Evolutionary conservation across 306 rosid genomes (phyloP).

Genomic region (Hippophae tibetana): DNA sequence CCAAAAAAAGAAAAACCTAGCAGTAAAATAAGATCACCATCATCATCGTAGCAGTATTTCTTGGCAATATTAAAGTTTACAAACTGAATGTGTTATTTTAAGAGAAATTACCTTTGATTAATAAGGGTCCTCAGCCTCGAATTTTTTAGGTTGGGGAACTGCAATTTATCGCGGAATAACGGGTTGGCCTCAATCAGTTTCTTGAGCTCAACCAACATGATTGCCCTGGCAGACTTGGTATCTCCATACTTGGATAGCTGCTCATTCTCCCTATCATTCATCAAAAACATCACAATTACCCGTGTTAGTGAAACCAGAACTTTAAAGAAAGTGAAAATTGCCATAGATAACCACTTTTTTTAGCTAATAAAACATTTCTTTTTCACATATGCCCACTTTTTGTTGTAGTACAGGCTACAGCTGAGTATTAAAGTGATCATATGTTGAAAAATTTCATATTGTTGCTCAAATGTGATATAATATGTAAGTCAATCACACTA

Average conservation of each 20-base stretch:
- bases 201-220: slow-evolving; percentile 96
- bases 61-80: slow-evolving; percentile 4
- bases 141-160: slow-evolving; percentile 92
- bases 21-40: not conserved
- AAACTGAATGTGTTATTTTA: not conserved
- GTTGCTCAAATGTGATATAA: not conserved
- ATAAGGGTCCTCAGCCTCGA: slow-evolving; percentile 91
- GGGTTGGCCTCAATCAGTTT: slow-evolving; percentile 98
- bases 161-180: slow-evolving; percentile 89
- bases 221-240: slow-evolving; percentile 91
- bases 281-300: slow-evolving; percentile 4
- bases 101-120: slow-evolving; percentile 67
- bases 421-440: no score
- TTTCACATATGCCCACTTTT: no score
- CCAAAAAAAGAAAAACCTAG: not conserved
- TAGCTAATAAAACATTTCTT: no score
- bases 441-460: no score
- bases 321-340: no score
- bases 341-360: no score
- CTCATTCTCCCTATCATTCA: slow-evolving; percentile 66
- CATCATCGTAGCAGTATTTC: slow-evolving; percentile 5
- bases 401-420: no score
- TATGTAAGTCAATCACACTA: not conserved
- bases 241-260: slow-evolving; percentile 96
- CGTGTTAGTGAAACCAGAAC: no score